Evolutionary conservation across 345 rosid genomes (phyloP), one percentile per base, ranked within the genome.

Genomic region (Melaleuca quinquenervia): DNA sequence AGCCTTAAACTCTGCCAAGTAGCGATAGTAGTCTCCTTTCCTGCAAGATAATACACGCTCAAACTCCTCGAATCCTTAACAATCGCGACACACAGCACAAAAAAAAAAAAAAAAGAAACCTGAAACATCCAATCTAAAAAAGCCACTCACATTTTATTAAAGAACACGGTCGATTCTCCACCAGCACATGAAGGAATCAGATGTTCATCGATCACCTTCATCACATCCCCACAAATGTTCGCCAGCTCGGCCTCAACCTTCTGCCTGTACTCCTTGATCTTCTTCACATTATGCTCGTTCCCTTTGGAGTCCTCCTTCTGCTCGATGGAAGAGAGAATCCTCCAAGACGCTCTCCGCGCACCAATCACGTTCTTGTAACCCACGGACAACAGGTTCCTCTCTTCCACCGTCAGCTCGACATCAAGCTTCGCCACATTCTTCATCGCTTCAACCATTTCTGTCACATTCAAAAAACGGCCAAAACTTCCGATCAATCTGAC

Each of bases 21-120:
- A 93, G 15, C 94, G 88, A 55, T 91, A 92, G 74, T 93, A 93
- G 85, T 93, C 94, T 85, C 94, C 95, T 89, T 92, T 93, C 95
- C 94, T 93, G 85, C 85, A 62, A 54, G 36, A 50, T 83, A 85
- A 20, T 16, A 82, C 26, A 41, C 58, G 5, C 41, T 86, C 70
- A 50, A 82, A 15, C 64, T 45, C 84, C 52, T 49, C 53, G 24
- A 56, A 54, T 44, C 87, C 80, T 52, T 58, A 54, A n/a, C 36
- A 48, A n/a, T 5, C 6, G 52, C 41, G 27, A 32, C 24, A 80
- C 29, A 50, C 16, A 27, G 27, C 32, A 74, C 20, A 5, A 76
- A 52, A 55, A 44, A 50, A 75, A 44, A 74, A 5, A 76, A 52
- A 55, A 44, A 50, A 75, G 50, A 74, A 24, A 5, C 3, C 5